A percentile compares a stretch with the other conserved stretches of the same genome.
These are phyloP conservation scores for Arachis monticola DNA, from an alignment of 331 rosid species.

Conservation along the genomic window DNA sequence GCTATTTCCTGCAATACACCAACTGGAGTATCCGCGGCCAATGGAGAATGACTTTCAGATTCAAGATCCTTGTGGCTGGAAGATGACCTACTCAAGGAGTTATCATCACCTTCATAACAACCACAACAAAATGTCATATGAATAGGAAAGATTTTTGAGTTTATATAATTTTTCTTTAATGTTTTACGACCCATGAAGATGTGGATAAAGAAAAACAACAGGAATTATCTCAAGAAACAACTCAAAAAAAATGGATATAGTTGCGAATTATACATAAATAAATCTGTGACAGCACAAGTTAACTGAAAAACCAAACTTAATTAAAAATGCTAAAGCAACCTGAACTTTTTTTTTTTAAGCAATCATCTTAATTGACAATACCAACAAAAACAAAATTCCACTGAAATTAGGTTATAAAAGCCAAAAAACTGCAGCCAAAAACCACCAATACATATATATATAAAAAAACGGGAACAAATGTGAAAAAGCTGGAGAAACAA, in stretches of 20 bases:
- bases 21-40: conserved; percentile 64
- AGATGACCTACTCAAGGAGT: conserved; percentile 65
- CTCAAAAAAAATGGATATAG: conserved; percentile 6
- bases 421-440: conserved; percentile 30
- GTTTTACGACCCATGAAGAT: conserved; percentile 22
- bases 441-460: conserved; percentile 24
- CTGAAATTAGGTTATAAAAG: conserved; percentile 28
- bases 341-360: background rate
- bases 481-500: conserved; percentile 11
- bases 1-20: conserved; percentile 84
- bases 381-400: conserved; percentile 14
- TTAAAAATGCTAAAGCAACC: conserved; percentile 1
- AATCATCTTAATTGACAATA: conserved; percentile 6
- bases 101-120: conserved; percentile 74
- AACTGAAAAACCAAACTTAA: conserved; percentile 4
- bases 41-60: conserved; percentile 65
- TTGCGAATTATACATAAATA: background rate
- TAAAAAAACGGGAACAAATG: background rate
- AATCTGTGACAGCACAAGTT: background rate
- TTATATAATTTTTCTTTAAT: conserved; percentile 13
- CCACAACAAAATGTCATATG: conserved; percentile 29
- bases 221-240: conserved; percentile 9
- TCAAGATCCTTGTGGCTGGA: conserved; percentile 74
- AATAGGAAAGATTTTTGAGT: conserved; percentile 4
- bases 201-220: conserved; percentile 7